A percentile compares a stretch with the other conserved stretches of the same genome.
Conservation (phyloP, 139 green algal genomes). For the Chlamydomonas applanata region DNA sequence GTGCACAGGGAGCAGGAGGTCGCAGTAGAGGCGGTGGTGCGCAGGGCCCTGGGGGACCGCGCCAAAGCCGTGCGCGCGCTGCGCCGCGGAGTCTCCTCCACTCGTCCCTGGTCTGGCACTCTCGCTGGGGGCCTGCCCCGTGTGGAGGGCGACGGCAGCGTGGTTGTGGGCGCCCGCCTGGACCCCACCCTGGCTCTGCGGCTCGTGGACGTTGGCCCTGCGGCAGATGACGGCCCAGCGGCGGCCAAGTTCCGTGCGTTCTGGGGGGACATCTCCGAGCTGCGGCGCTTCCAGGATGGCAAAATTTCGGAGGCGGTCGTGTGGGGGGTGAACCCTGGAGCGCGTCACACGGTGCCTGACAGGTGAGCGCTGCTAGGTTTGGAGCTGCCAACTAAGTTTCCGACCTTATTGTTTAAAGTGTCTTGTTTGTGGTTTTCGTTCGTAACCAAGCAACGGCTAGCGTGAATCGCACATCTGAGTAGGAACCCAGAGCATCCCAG, state of each 20-base stretch:
- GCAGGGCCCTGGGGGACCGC: constrained; percentile 46
- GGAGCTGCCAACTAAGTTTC: too few relatives aligned
- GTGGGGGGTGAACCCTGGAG: constrained; percentile 53
- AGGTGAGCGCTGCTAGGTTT: too few relatives aligned
- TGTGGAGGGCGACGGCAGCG: constrained; percentile 4
- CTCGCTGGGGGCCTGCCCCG: constrained; percentile 1
- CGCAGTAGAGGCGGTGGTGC: constrained; percentile 46
- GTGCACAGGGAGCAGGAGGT: constrained; percentile 41
- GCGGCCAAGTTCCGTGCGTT: constrained; percentile 66
- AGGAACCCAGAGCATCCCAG: too few relatives aligned
- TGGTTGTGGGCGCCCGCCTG: constrained; percentile 32
- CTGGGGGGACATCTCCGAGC: constrained; percentile 74
- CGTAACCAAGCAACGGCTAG: too few relatives aligned
- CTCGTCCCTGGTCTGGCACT: background rate
- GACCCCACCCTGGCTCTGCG: constrained; percentile 16
- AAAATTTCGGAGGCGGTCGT: constrained; percentile 76
- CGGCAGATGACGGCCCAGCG: constrained; percentile 52
- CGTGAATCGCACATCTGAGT: too few relatives aligned
- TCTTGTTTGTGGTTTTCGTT: background rate
- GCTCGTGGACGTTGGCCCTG: constrained; percentile 70
- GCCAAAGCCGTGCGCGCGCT: constrained; percentile 52
- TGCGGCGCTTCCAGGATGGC: constrained; percentile 65
- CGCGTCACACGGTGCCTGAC: constrained; percentile 23
- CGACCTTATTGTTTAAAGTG: background rate
- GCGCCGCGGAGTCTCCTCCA: background rate